Evolutionary conservation across 176 grass and related monocot genomes (phyloP), one percentile per base, ranked within the genome.

Genomic region (Olyra latifolia): DNA sequence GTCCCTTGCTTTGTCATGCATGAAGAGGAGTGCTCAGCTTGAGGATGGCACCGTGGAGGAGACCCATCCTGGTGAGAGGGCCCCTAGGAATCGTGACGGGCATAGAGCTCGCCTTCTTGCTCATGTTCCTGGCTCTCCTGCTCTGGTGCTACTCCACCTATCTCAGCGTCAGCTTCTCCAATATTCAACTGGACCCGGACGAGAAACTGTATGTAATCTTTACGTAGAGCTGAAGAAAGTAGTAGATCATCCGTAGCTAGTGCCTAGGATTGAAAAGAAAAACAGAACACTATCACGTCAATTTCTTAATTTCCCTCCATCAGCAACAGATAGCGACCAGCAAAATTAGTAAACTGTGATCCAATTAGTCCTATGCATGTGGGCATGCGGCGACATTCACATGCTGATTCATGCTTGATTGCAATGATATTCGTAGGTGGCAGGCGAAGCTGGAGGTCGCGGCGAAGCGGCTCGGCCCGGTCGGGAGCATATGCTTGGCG

Each of bases 51-150:
- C 17, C 67, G n/a, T 87, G 84, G 87, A 87, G 72, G 64, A 93
- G 84, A 22, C 84, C 91, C 16, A 32, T 90, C 10, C 50, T 90
- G 20, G 84, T 90, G 84, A 87, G 75, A 45, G 88, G 87, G 20
- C 87, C 91, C 9, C 67, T 90, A 0, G 91, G 88, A 60, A 78
- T 90, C 2, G 88, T 93, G 38, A 90, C 88, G 1, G 73, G 59
- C 47, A 48, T 83, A 10, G 91, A 93, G 58, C 72, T 90, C 2
- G 53, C 72, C 39, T 72, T 93, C 53, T 35, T 27, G 12, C 54
- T 90, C 30, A 83, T 88, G 91, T 84, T 93, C 81, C 25, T 93
- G 32, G 67, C 53, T 25, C 78, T 93, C 49, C 66, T 93, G 20
- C 24, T 86, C 57, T 93, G 91, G 91, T 79, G 41, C 61, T 93